Evolutionary conservation across 108 stramenopile genomes (phyloP).

Genomic region (Cyclotella atomus): DNA sequence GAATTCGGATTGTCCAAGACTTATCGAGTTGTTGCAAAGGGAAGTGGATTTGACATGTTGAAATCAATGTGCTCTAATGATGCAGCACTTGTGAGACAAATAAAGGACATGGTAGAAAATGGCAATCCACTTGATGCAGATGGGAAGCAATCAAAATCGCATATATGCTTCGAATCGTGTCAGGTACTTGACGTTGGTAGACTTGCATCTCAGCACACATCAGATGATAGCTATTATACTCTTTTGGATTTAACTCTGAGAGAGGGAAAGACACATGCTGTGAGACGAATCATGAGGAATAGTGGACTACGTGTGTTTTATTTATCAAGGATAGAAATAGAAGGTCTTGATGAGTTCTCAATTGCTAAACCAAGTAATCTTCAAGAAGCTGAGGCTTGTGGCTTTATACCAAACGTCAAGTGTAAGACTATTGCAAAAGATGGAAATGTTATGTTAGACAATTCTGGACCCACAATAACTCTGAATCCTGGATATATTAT

Average conservation of each 20-base stretch:
- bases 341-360: constrained; percentile 19
- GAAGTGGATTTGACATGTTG: constrained; percentile 17
- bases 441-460: neutral
- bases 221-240: constrained; percentile 26
- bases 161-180: constrained; percentile 23
- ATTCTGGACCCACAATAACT: neutral
- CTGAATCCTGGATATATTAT: constrained; percentile 24
- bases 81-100: neutral
- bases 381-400: constrained; percentile 7
- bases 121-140: constrained; percentile 3
- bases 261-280: constrained; percentile 41
- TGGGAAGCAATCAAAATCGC: constrained; percentile 3
- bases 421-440: neutral
- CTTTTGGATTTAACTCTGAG: constrained; percentile 26
- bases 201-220: constrained; percentile 27
- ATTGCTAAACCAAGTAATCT: constrained; percentile 15
- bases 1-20: constrained; percentile 40
- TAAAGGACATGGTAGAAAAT: constrained; percentile 24
- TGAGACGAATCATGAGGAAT: constrained; percentile 34
- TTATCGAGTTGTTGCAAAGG: constrained; percentile 30
- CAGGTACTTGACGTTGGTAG: constrained; percentile 31
- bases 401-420: constrained; percentile 7
- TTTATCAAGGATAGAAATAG: constrained; percentile 37
- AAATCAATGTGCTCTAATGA: neutral
- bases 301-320: constrained; percentile 29